phyloP scores from a whole-genome alignment of 2,329 filamentous ascomycete species.

The Trichoderma endophyticum region DNA sequence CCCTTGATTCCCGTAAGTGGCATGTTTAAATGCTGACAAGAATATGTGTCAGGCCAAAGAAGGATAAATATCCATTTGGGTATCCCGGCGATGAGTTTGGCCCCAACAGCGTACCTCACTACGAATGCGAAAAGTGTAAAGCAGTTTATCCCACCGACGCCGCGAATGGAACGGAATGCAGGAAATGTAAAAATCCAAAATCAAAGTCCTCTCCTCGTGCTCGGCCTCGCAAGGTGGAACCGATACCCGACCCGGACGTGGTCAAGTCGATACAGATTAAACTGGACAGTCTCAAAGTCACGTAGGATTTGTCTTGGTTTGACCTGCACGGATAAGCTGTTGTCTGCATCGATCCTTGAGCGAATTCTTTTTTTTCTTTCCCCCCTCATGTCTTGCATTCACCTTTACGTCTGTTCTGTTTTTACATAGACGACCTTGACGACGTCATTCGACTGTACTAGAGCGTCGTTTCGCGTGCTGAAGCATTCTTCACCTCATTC shows the following conservation, averaged over 20 bases:
- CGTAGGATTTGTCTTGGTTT: conserved; percentile 20
- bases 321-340: neutral
- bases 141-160: conserved; percentile 52
- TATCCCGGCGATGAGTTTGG: conserved; percentile 66
- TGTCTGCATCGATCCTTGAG: neutral
- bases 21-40: neutral
- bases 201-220: conserved; percentile 58
- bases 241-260: conserved; percentile 59
- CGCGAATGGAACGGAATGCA: conserved; percentile 53
- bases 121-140: conserved; percentile 62
- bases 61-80: conserved; percentile 65
- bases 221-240: conserved; percentile 58
- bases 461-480: neutral
- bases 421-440: conserved; percentile 2
- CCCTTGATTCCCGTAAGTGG: neutral
- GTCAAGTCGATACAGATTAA: conserved; percentile 56
- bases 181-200: conserved; percentile 58
- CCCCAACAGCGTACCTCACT: conserved; percentile 48
- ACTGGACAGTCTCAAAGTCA: conserved; percentile 44
- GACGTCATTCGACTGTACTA: neutral
- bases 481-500: neutral
- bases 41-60: conserved; percentile 53
- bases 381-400: neutral
- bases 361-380: neutral
- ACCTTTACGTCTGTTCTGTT: neutral